Percentiles rank a stretch among this genome's conserved stretches.
Evolutionary conservation across 805 yeast genomes (phyloP).

Genomic region (Yarrowia keelungensis): DNA sequence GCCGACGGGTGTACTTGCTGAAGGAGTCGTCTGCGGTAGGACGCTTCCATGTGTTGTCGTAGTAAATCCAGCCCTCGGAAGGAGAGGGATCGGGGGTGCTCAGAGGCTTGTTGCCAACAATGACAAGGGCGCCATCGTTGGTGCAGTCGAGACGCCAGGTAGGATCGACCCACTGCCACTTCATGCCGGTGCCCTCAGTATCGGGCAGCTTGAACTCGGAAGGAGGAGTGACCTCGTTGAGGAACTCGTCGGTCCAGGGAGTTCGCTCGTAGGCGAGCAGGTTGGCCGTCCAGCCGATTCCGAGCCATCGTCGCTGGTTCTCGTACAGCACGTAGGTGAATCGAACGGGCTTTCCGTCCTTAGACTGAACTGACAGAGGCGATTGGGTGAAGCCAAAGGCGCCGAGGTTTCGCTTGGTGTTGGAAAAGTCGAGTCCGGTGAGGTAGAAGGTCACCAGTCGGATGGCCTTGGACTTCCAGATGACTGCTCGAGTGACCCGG

Average conservation of each 20-base stretch:
- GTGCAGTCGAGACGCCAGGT: constrained; percentile 91
- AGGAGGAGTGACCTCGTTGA: constrained; percentile 81
- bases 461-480: constrained; percentile 81
- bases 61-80: constrained; percentile 87
- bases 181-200: constrained; percentile 68
- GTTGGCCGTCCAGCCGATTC: constrained; percentile 97
- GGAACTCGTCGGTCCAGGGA: constrained; percentile 96
- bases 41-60: constrained; percentile 92
- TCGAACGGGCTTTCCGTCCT: constrained; percentile 61
- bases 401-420: constrained; percentile 52
- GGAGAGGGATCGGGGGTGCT: constrained; percentile 61
- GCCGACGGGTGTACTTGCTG: constrained; percentile 88
- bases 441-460: constrained; percentile 77
- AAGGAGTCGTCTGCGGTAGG: constrained; percentile 88
- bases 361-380: constrained; percentile 46
- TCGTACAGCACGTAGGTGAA: constrained; percentile 93
- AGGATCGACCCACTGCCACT: constrained; percentile 95
- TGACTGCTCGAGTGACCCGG: constrained; percentile 77
- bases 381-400: constrained; percentile 45
- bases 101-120: constrained; percentile 59
- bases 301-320: constrained; percentile 96
- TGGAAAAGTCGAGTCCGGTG: constrained; percentile 80
- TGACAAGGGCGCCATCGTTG: constrained; percentile 82
- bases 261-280: constrained; percentile 90
- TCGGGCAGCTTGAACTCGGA: constrained; percentile 83